Evolutionary conservation across 1,284 basidiomycete species (phyloP).

Genomic region (Microbotryum intermedium): DNA sequence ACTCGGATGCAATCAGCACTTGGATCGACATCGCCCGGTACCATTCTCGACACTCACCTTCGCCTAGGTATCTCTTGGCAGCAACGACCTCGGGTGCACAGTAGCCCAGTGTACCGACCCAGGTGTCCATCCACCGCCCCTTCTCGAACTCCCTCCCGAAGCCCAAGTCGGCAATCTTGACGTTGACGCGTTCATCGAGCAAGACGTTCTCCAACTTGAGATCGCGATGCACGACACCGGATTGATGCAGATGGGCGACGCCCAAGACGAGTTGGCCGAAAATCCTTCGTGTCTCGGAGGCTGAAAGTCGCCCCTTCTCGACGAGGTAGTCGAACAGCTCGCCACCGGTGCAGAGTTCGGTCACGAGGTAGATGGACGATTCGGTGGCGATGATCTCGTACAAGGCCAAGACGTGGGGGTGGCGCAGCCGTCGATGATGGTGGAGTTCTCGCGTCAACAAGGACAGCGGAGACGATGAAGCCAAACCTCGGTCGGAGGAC

Average conservation of each 20-base stretch:
- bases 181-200: slow-evolving; percentile 41
- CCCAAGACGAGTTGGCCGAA: slow-evolving; percentile 43
- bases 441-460: slow-evolving; percentile 94
- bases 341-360: slow-evolving; percentile 90
- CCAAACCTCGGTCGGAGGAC: slow-evolving; percentile 3
- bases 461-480: slow-evolving; percentile 29
- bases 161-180: slow-evolving; percentile 79
- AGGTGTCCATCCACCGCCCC: slow-evolving; percentile 79
- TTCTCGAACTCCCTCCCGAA: slow-evolving; percentile 90
- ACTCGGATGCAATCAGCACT: too few relatives aligned
- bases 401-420: slow-evolving; percentile 88
- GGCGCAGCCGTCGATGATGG: slow-evolving; percentile 91
- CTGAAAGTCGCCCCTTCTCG: slow-evolving; percentile 37
- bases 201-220: slow-evolving; percentile 50
- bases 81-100: slow-evolving; percentile 92
- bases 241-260: slow-evolving; percentile 41
- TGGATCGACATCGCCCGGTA: neutral
- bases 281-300: slow-evolving; percentile 37
- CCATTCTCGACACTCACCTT: slow-evolving; percentile 49
- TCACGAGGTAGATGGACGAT: slow-evolving; percentile 88
- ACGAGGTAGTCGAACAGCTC: slow-evolving; percentile 45
- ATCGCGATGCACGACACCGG: slow-evolving; percentile 43
- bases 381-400: slow-evolving; percentile 98
- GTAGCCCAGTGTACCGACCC: slow-evolving; percentile 92
- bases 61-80: slow-evolving; percentile 79